A percentile compares a stretch with the other conserved stretches of the same genome.
Conservation (phyloP, 495 filamentous ascomycete genomes). For the Lineolata rhizophorae region DNA sequence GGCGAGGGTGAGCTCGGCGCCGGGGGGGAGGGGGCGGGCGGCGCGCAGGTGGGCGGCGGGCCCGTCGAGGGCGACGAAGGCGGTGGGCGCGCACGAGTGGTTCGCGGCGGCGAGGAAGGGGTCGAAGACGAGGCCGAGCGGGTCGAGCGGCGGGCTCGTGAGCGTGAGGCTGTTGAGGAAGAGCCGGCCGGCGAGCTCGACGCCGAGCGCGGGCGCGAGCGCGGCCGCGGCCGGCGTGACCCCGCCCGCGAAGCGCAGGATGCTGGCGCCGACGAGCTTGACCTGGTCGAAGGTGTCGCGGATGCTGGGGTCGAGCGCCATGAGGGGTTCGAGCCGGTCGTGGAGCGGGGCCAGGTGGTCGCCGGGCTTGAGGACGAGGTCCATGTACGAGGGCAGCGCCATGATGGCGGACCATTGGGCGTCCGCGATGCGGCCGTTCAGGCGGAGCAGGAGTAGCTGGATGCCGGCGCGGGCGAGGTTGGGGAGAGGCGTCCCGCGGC, state of each 20-base stretch:
- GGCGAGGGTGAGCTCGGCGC: constrained; percentile 42
- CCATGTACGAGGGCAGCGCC: neutral
- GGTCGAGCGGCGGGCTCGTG: constrained; percentile 31
- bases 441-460: constrained; percentile 23
- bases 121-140: constrained; percentile 40
- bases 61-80: constrained; percentile 39
- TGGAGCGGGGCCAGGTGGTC: neutral
- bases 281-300: no score
- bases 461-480: constrained; percentile 30
- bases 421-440: neutral
- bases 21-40: constrained; percentile 24
- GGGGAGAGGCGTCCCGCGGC: constrained; percentile 26
- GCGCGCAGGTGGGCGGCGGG: constrained; percentile 18
- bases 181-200: constrained; percentile 15
- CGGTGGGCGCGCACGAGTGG: constrained; percentile 51
- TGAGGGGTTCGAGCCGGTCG: no score
- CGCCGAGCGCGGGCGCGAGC: constrained; percentile 1
- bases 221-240: constrained; percentile 7
- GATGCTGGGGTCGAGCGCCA: no score
- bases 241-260: constrained; percentile 1
- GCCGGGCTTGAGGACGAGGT: neutral
- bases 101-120: constrained; percentile 35
- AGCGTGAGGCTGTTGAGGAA: constrained; percentile 40
- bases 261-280: neutral
- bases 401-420: neutral